Percentiles rank a stretch among this genome's conserved stretches.
Conservation (phyloP, 208 protist species). For the Trypanosoma avium region DNA sequence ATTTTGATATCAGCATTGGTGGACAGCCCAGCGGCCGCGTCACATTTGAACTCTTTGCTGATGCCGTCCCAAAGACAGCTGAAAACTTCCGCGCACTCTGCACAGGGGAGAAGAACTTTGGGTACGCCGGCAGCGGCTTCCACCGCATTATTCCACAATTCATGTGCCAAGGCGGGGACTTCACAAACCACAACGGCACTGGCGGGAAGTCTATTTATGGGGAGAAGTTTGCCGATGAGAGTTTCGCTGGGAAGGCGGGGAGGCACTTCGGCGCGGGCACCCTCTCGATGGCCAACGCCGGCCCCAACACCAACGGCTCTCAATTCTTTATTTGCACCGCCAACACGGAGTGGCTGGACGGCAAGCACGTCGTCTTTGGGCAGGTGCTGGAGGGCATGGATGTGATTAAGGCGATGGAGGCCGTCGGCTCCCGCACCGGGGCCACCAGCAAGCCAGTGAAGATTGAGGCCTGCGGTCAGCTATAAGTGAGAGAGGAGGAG, state of each 20-base stretch:
- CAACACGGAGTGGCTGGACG: conserved; percentile 84
- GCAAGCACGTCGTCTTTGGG: conserved; percentile 97
- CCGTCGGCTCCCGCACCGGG: conserved; percentile 57
- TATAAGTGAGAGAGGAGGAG: conserved; percentile 29
- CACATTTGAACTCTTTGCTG: conserved; percentile 74
- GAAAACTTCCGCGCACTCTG: conserved; percentile 84
- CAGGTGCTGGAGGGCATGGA: conserved; percentile 90
- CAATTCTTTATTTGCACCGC: conserved; percentile 86
- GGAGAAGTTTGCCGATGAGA: conserved; percentile 83
- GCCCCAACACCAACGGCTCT: conserved; percentile 74
- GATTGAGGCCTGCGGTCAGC: conserved; percentile 66
- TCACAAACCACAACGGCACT: conserved; percentile 80
- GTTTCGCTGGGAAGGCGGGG: conserved; percentile 75
- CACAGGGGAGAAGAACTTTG: conserved; percentile 67
- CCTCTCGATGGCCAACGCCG: conserved; percentile 72
- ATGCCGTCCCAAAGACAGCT: conserved; percentile 82
- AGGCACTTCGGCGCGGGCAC: conserved; percentile 64
- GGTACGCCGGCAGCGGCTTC: conserved; percentile 89
- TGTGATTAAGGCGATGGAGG: conserved; percentile 85
- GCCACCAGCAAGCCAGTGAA: conserved; percentile 54
- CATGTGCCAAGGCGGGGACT: conserved; percentile 93
- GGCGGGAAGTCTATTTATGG: conserved; percentile 88
- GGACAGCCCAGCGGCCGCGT: conserved; percentile 48
- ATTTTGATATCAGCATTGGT: conserved; percentile 60
- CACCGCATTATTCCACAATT: conserved; percentile 90